A percentile compares a stretch with the other conserved stretches of the same genome.
phyloP scores from a whole-genome alignment of 495 filamentous ascomycete genomes.

The Geoglossum glabrum region DNA sequence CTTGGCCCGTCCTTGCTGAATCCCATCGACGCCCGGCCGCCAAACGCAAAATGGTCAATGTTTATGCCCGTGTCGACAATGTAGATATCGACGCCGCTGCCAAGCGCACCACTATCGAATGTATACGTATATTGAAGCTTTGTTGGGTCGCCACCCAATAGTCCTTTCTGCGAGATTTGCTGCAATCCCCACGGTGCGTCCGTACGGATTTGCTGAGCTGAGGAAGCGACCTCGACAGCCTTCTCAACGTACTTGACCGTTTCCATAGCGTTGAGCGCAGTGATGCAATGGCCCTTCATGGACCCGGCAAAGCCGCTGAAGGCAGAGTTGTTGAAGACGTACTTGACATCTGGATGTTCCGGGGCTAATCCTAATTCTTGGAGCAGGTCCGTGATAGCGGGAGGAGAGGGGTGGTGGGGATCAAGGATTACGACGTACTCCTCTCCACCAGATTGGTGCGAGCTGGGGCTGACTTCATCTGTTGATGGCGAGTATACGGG shows the following conservation, averaged over 20 bases:
- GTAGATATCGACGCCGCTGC: slow-evolving; percentile 29
- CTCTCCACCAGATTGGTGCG: slow-evolving; percentile 10
- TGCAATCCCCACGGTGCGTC: slow-evolving; percentile 29
- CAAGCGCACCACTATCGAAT: slow-evolving; percentile 17
- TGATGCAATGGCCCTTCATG: slow-evolving; percentile 19
- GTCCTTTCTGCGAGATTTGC: slow-evolving; percentile 20
- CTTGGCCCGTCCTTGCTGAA: slow-evolving; percentile 16
- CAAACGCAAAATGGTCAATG: slow-evolving; percentile 23
- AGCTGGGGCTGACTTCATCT: not conserved
- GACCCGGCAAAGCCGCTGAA: slow-evolving; percentile 26
- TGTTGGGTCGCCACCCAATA: slow-evolving; percentile 10
- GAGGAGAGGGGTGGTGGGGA: slow-evolving; percentile 6
- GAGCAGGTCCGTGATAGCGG: slow-evolving; percentile 15
- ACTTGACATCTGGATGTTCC: slow-evolving; percentile 12
- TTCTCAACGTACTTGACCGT: slow-evolving; percentile 22
- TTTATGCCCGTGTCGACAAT: slow-evolving; percentile 30
- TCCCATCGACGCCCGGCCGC: slow-evolving; percentile 21
- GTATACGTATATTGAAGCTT: slow-evolving; percentile 21
- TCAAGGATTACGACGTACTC: slow-evolving; percentile 22
- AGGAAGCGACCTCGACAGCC: slow-evolving; percentile 6
- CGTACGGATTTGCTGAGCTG: slow-evolving; percentile 10
- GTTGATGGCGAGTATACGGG: not conserved
- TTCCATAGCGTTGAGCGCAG: slow-evolving; percentile 18
- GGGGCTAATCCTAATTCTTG: not conserved
- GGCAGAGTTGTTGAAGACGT: slow-evolving; percentile 23